phyloP scores from a whole-genome alignment of 2,329 filamentous ascomycete species.

The Aspergillus sp. region DNA sequence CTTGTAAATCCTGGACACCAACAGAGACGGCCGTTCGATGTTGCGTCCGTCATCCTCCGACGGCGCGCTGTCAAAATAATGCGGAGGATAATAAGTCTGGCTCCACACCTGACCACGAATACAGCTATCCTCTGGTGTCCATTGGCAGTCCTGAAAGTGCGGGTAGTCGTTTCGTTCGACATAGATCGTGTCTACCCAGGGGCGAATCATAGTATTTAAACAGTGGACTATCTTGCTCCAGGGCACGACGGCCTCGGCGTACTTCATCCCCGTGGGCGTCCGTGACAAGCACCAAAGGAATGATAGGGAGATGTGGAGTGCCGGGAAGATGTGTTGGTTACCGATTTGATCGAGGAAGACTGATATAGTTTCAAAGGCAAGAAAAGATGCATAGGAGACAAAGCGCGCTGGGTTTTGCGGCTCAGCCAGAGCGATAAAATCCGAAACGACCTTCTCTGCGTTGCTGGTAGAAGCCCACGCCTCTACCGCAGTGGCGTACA shows the following conservation, averaged over 20 bases:
- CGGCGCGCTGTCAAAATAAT: conserved; percentile 50
- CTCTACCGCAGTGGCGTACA: conserved; percentile 19
- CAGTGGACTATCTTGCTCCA: conserved; percentile 52
- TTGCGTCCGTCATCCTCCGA: conserved; percentile 55
- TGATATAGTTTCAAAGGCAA: conserved; percentile 44
- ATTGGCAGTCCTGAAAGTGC: conserved; percentile 38
- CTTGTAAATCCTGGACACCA: conserved; percentile 48
- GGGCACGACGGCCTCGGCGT: conserved; percentile 45
- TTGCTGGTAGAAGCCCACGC: conserved; percentile 18
- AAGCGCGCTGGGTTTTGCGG: conserved; percentile 21
- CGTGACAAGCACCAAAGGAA: conserved; percentile 49
- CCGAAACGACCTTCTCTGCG: conserved; percentile 10
- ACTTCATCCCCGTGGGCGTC: conserved; percentile 35
- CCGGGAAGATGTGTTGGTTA: conserved; percentile 53
- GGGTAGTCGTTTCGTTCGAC: conserved; percentile 45
- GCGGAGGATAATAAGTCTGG: conserved; percentile 45
- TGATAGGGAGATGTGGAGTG: conserved; percentile 54
- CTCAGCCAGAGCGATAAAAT: conserved; percentile 13
- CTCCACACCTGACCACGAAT: conserved; percentile 57
- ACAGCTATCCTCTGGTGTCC: conserved; percentile 58
- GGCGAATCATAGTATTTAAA: conserved; percentile 52
- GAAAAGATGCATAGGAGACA: conserved; percentile 36
- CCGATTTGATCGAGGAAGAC: conserved; percentile 47
- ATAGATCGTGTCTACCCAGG: conserved; percentile 30
- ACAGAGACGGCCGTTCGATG: conserved; percentile 50